These are phyloP conservation scores for rapeseed (Brassica napus) DNA, from an alignment of 345 rosid genomes.

Conservation along the genomic window Da-Ae NC_063442.1:41190501-41191000, in stretches of 20 bases:
- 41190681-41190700: constrained; percentile 33
- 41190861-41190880: constrained; percentile 73
- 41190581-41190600: constrained; percentile 54
- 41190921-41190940: constrained; percentile 61
- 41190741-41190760: constrained; percentile 43
- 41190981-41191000: constrained; percentile 43
- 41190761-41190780: constrained; percentile 43
- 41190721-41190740: constrained; percentile 39
- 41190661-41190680: not conserved
- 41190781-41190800: constrained; percentile 28
- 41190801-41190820: constrained; percentile 7
- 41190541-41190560: not conserved
- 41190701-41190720: constrained; percentile 28
- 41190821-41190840: constrained; percentile 20
- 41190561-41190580: constrained; percentile 47
- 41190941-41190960: constrained; percentile 36
- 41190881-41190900: constrained; percentile 51
- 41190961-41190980: constrained; percentile 16
- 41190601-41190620: constrained; percentile 56
- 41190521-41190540: constrained; percentile 19
- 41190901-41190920: constrained; percentile 59
- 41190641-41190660: constrained; percentile 52
- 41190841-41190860: constrained; percentile 19
- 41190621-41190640: constrained; percentile 58
- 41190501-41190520: constrained; percentile 1